Conservation (phyloP, 1,139 yeast genomes). For the Sugiyamaella neomexicana region DNA sequence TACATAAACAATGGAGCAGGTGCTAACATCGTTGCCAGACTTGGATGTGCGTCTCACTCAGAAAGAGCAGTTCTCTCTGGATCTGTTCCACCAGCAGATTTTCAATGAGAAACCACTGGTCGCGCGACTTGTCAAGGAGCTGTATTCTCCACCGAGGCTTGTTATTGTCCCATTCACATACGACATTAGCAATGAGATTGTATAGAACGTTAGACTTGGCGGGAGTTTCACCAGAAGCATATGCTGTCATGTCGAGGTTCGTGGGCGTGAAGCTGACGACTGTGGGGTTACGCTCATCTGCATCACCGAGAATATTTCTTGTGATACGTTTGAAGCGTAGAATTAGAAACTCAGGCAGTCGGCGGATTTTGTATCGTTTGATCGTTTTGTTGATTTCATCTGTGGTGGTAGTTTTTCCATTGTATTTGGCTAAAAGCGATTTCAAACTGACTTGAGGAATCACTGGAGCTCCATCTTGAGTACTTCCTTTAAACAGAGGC, state of each 20-base stretch:
- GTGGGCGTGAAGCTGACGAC: slow-evolving; percentile 60
- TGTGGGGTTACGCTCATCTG: slow-evolving; percentile 56
- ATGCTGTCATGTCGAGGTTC: slow-evolving; percentile 46
- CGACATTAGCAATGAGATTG: slow-evolving; percentile 52
- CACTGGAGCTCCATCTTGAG: slow-evolving; percentile 39
- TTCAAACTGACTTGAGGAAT: slow-evolving; percentile 57
- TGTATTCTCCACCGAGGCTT: slow-evolving; percentile 53
- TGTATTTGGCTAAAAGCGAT: slow-evolving; percentile 51
- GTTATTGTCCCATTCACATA: slow-evolving; percentile 43
- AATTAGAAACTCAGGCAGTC: slow-evolving; percentile 55
- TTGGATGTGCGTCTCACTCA: slow-evolving; percentile 65
- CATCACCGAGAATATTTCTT: slow-evolving; percentile 35
- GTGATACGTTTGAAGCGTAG: slow-evolving; percentile 59
- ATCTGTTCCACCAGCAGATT: slow-evolving; percentile 51
- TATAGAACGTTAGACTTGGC: slow-evolving; percentile 38
- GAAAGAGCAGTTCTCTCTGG: slow-evolving; percentile 60
- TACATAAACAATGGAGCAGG: no score
- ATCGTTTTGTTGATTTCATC: slow-evolving; percentile 39
- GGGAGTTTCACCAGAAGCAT: slow-evolving; percentile 29
- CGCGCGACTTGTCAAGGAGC: slow-evolving; percentile 45
- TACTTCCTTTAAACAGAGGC: slow-evolving; percentile 52
- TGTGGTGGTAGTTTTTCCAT: slow-evolving; percentile 38
- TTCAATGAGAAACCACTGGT: slow-evolving; percentile 59
- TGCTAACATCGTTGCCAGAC: slow-evolving; percentile 54
- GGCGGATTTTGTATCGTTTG: slow-evolving; percentile 45